Percentiles rank a stretch among this genome's conserved stretches.
Evolutionary conservation across 768 basidiomycete species (phyloP).

Genomic region (Macrolepiota albuminosa): DNA sequence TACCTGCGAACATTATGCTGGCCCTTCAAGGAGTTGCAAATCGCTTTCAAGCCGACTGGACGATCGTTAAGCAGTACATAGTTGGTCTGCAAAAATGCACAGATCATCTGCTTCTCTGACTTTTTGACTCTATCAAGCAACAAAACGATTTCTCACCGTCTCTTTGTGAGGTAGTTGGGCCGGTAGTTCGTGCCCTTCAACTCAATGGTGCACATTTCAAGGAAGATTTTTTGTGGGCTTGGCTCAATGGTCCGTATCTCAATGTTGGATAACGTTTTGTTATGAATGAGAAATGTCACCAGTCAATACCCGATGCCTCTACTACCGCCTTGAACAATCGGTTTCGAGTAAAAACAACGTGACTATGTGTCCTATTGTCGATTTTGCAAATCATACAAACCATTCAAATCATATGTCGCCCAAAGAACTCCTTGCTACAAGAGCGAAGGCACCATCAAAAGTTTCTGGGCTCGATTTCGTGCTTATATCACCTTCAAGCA

Average conservation of each 20-base stretch:
- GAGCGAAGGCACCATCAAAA: slow-evolving; percentile 31
- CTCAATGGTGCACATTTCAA: slow-evolving; percentile 14
- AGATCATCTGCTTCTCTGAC: background rate
- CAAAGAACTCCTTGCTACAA: slow-evolving; percentile 28
- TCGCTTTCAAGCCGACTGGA: slow-evolving; percentile 60
- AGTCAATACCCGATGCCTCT: slow-evolving; percentile 95
- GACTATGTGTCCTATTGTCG: slow-evolving; percentile 84
- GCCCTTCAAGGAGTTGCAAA: slow-evolving; percentile 37
- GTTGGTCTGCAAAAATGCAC: slow-evolving; percentile 28
- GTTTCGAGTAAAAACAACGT: slow-evolving; percentile 66
- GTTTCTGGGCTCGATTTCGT: slow-evolving; percentile 40
- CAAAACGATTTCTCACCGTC: slow-evolving; percentile 9
- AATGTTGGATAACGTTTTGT: background rate
- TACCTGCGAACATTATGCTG: slow-evolving; percentile 45
- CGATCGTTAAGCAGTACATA: slow-evolving; percentile 41
- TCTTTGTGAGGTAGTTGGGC: slow-evolving; percentile 1
- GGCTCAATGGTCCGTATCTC: slow-evolving; percentile 72
- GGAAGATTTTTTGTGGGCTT: slow-evolving; percentile 76
- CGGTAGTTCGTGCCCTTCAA: slow-evolving; percentile 13
- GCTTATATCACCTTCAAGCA: slow-evolving; percentile 43
- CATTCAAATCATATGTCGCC: slow-evolving; percentile 40
- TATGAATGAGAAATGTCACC: background rate
- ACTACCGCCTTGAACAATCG: slow-evolving; percentile 48
- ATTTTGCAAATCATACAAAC: slow-evolving; percentile 81
- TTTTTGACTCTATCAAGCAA: slow-evolving; percentile 17